Evolutionary conservation across 345 rosid species (phyloP).

Genomic region (Raphanus raphanistrum): DNA sequence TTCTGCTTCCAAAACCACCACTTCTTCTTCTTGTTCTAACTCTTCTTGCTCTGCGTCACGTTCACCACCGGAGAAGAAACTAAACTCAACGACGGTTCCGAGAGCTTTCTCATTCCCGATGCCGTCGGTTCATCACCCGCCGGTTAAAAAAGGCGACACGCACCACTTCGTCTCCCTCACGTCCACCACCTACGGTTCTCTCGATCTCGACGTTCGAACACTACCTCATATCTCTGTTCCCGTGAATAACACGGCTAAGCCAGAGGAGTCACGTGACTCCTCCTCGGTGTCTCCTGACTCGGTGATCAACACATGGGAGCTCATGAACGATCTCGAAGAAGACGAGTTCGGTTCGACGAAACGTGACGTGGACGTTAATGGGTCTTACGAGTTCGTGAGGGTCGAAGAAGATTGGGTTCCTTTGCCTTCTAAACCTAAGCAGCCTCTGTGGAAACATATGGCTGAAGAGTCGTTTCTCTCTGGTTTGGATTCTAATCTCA

Average conservation of each 20-base stretch:
- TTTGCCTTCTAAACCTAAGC: slow-evolving; percentile 19
- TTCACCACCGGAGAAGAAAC: slow-evolving; percentile 28
- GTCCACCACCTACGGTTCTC: slow-evolving; percentile 83
- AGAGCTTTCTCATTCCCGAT: slow-evolving; percentile 62
- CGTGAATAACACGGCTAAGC: not conserved
- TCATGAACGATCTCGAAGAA: slow-evolving; percentile 86
- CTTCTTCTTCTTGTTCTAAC: slow-evolving; percentile 14
- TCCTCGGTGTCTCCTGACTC: slow-evolving; percentile 59
- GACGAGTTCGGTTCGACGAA: slow-evolving; percentile 46
- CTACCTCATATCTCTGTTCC: slow-evolving; percentile 25
- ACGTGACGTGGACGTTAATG: slow-evolving; percentile 25
- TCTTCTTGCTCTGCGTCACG: slow-evolving; percentile 24
- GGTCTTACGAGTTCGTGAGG: slow-evolving; percentile 29
- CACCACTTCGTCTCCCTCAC: slow-evolving; percentile 86
- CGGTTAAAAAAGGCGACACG: slow-evolving; percentile 72
- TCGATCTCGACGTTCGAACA: slow-evolving; percentile 34
- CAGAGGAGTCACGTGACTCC: slow-evolving; percentile 24
- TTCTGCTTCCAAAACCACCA: slow-evolving; percentile 60
- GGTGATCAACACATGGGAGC: slow-evolving; percentile 94
- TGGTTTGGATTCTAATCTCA: slow-evolving; percentile 58
- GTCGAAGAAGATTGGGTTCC: slow-evolving; percentile 29
- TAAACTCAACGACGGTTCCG: slow-evolving; percentile 5
- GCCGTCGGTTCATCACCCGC: slow-evolving; percentile 82
- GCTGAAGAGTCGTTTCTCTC: slow-evolving; percentile 68
- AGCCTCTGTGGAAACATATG: slow-evolving; percentile 67